Percentiles rank a stretch among this genome's conserved stretches.
phyloP scores from a whole-genome alignment of 1,284 basidiomycete genomes.

The Cystobasidium slooffiae region DNA sequence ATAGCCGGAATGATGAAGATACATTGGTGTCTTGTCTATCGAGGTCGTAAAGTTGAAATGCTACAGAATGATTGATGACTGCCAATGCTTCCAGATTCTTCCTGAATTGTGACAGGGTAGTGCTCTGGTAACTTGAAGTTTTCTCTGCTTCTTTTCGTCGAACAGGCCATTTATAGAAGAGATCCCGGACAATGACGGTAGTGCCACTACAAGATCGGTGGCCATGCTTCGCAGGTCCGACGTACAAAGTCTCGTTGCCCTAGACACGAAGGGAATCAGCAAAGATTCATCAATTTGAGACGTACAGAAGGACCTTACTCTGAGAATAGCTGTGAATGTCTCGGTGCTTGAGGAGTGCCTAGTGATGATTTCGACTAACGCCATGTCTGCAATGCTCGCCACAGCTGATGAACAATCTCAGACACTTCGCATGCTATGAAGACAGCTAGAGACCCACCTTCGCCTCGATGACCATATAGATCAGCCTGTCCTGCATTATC shows the following conservation, averaged over 20 bases:
- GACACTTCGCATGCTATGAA: not conserved
- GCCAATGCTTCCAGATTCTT: conserved; percentile 73
- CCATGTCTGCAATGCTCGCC: conserved; percentile 74
- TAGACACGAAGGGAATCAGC: conserved; percentile 53
- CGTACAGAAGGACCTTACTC: not conserved
- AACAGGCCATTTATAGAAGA: conserved; percentile 82
- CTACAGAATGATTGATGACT: conserved; percentile 70
- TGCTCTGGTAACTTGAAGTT: conserved; percentile 54
- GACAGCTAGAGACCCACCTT: conserved; percentile 64
- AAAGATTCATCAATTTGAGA: not conserved
- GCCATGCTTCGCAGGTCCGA: conserved; percentile 73
- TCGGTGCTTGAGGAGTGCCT: conserved; percentile 63
- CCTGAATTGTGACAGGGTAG: conserved; percentile 69
- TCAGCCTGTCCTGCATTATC: not conserved
- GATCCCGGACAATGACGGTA: conserved; percentile 76
- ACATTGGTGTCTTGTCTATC: conserved; percentile 4
- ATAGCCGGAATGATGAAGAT: not conserved
- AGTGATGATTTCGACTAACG: conserved; percentile 72
- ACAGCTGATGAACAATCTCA: conserved; percentile 63
- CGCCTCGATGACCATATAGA: conserved; percentile 80
- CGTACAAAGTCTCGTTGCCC: conserved; percentile 70
- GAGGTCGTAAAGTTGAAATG: conserved; percentile 70
- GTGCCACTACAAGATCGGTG: conserved; percentile 73
- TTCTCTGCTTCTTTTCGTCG: conserved; percentile 54
- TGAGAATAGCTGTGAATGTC: conserved; percentile 25